phyloP scores from a whole-genome alignment of 2,329 filamentous ascomycete species.

The Pseudopyricularia javanii region DNA sequence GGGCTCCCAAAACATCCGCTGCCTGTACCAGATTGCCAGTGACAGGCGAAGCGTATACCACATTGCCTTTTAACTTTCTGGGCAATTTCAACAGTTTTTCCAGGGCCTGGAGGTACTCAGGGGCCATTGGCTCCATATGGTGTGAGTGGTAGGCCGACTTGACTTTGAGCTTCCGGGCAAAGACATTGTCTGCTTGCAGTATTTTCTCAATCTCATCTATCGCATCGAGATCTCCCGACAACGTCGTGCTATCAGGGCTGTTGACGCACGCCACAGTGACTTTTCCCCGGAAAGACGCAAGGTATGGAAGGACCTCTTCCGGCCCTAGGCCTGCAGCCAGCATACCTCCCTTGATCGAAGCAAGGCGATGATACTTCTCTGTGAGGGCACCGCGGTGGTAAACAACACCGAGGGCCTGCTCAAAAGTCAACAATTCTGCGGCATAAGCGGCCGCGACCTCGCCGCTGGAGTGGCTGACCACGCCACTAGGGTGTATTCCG shows the following conservation, averaged over 20 bases:
- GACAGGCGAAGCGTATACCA: background rate
- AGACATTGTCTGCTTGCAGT: slow-evolving; percentile 2
- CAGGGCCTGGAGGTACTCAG: background rate
- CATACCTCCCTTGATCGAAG: slow-evolving; percentile 14
- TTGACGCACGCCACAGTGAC: background rate
- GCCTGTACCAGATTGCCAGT: background rate
- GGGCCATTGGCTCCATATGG: slow-evolving; percentile 7
- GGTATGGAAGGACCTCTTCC: background rate
- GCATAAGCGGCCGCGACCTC: slow-evolving; percentile 21
- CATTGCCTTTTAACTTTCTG: background rate
- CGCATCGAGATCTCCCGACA: slow-evolving; percentile 23
- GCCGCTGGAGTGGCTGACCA: slow-evolving; percentile 21
- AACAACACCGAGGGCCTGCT: slow-evolving; percentile 10
- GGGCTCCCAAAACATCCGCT: background rate
- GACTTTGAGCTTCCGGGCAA: slow-evolving; percentile 9
- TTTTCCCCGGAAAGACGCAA: background rate
- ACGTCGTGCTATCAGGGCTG: slow-evolving; percentile 19
- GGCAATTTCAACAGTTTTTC: background rate
- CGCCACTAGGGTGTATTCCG: slow-evolving; percentile 11
- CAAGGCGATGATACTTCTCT: slow-evolving; percentile 13
- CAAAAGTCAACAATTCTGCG: slow-evolving; percentile 9
- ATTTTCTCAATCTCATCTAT: slow-evolving; percentile 7
- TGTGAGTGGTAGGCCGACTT: slow-evolving; percentile 15
- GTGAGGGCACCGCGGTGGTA: slow-evolving; percentile 9
- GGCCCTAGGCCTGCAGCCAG: slow-evolving; percentile 26